Percentiles rank a stretch among this genome's conserved stretches.
These are phyloP conservation scores for Warburgia ugandensis DNA, from an alignment of 164 flowering plant species.

Conservation along the genomic window DNA sequence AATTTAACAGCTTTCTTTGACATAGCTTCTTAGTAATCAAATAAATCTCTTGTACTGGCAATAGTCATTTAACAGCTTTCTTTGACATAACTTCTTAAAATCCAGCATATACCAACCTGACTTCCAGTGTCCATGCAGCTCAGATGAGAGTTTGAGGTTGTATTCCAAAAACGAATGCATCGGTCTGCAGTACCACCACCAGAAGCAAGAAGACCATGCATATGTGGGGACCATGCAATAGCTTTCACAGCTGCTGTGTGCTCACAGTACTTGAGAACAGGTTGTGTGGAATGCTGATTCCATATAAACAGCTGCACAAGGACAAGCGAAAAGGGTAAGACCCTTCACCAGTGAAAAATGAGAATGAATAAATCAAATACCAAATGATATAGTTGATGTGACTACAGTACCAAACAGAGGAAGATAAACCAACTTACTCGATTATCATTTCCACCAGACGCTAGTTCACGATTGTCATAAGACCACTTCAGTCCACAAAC, in stretches of 20 bases:
- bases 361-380: background rate
- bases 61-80: too few species aligned
- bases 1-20: too few species aligned
- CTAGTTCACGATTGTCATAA: slow-evolving; percentile 89
- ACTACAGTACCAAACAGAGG: background rate
- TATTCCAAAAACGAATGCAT: slow-evolving; percentile 97
- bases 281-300: slow-evolving; percentile 92
- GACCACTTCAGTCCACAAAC: slow-evolving; percentile 99
- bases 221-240: slow-evolving; percentile 98
- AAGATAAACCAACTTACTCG: slow-evolving; percentile 36
- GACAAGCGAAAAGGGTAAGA: background rate
- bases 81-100: too few species aligned
- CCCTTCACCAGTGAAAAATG: background rate
- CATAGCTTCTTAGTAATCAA: too few species aligned
- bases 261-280: slow-evolving; percentile 79
- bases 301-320: slow-evolving; percentile 81
- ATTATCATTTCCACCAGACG: slow-evolving; percentile 98
- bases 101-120: too few species aligned
- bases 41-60: too few species aligned
- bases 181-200: slow-evolving; percentile 98
- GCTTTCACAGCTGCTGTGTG: slow-evolving; percentile 99
- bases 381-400: background rate
- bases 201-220: slow-evolving; percentile 94
- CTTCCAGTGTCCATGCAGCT: slow-evolving; percentile 98
- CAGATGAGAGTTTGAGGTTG: slow-evolving; percentile 78